Evolutionary conservation across 1,139 yeast species (phyloP).

Genomic region (Pichia sp.): DNA sequence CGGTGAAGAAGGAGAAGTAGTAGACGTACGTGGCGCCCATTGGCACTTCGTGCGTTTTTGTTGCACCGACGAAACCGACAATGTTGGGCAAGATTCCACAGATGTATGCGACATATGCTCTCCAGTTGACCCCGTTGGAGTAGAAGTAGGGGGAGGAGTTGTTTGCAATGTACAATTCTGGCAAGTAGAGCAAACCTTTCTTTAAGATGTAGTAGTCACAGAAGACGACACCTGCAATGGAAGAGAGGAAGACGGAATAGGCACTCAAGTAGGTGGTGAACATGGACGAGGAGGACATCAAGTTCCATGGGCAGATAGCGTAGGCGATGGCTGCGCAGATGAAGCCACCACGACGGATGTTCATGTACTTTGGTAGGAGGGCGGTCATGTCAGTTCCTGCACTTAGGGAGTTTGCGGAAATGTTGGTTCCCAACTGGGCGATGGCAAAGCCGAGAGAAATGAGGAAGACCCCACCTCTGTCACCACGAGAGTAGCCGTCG

Average conservation of each 20-base stretch:
- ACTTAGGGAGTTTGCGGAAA: slow-evolving; percentile 82
- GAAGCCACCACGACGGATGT: slow-evolving; percentile 78
- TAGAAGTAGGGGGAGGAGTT: slow-evolving; percentile 53
- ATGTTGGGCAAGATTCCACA: slow-evolving; percentile 78
- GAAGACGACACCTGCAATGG: slow-evolving; percentile 80
- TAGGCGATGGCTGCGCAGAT: slow-evolving; percentile 76
- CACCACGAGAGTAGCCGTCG: slow-evolving; percentile 56
- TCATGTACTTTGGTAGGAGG: slow-evolving; percentile 68
- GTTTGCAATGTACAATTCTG: slow-evolving; percentile 55
- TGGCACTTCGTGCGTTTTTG: slow-evolving; percentile 51
- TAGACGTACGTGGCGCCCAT: slow-evolving; percentile 73
- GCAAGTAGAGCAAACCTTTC: slow-evolving; percentile 63
- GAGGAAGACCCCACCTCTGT: slow-evolving; percentile 84
- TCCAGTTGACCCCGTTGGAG: slow-evolving; percentile 70
- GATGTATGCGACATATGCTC: slow-evolving; percentile 68
- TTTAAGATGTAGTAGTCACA: slow-evolving; percentile 74
- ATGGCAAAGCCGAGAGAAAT: slow-evolving; percentile 72
- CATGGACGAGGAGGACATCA: slow-evolving; percentile 65
- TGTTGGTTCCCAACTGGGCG: slow-evolving; percentile 89
- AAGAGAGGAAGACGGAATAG: slow-evolving; percentile 78
- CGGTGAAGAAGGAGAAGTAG: slow-evolving; percentile 69
- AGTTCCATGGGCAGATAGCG: slow-evolving; percentile 85
- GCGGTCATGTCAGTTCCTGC: slow-evolving; percentile 93
- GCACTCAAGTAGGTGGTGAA: slow-evolving; percentile 85
- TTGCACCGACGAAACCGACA: slow-evolving; percentile 80